These are phyloP conservation scores for Starmera quercuum DNA, from an alignment of 805 yeast genomes.

Conservation along the genomic window DNA sequence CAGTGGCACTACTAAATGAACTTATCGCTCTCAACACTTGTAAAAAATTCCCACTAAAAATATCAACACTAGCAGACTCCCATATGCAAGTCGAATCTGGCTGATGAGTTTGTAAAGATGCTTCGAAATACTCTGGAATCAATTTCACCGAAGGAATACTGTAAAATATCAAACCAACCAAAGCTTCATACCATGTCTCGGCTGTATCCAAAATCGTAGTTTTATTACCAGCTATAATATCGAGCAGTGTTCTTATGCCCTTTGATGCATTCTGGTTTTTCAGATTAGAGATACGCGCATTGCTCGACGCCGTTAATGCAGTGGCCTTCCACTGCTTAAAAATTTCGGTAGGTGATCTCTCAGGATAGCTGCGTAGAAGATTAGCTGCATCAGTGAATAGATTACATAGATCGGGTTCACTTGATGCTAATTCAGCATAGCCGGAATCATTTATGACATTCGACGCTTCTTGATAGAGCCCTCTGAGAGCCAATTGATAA, in stretches of 20 bases:
- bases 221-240: conserved; percentile 29
- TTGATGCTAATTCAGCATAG: conserved; percentile 29
- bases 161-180: conserved; percentile 46
- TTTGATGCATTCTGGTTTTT: conserved; percentile 15
- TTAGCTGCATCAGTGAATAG: conserved; percentile 25
- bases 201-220: conserved; percentile 43
- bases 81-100: conserved; percentile 35
- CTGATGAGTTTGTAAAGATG: conserved; percentile 25
- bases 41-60: conserved; percentile 48
- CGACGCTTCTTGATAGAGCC: conserved; percentile 49
- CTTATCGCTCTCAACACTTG: conserved; percentile 53
- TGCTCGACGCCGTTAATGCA: conserved; percentile 16
- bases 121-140: conserved; percentile 31
- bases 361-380: conserved; percentile 28
- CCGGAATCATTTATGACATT: conserved; percentile 36
- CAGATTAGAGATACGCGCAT: conserved; percentile 14
- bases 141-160: conserved; percentile 47
- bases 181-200: conserved; percentile 62
- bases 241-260: conserved; percentile 22
- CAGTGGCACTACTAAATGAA: conserved; percentile 51
- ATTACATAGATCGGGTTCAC: conserved; percentile 17
- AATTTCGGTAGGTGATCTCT: conserved; percentile 17
- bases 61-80: conserved; percentile 49
- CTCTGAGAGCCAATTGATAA: conserved; percentile 51
- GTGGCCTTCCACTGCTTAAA: conserved; percentile 31